Evolutionary conservation across 2,329 filamentous ascomycete species (phyloP), one percentile per base, ranked within the genome.

Genomic region (Neobulgaria alba): DNA sequence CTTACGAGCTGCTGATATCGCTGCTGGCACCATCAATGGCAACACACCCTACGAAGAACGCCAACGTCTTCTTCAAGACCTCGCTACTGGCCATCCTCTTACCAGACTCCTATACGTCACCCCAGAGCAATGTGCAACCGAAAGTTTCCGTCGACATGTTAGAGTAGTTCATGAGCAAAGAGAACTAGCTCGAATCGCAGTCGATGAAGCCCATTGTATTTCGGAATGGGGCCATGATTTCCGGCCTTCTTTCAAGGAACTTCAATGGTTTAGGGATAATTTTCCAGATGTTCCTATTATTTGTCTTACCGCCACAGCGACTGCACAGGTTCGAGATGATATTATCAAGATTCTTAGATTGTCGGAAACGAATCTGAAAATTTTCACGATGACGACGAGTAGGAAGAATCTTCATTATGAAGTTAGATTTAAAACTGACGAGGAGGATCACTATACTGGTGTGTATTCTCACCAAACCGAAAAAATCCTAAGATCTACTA

Each of bases 191-290:
- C 78, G 90, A 10, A 77, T 96, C 48, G 90, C 85, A 35, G 80
- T 96, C 42, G 90, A 96, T 57, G 90, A 96, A 65, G 90, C 90
- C 2, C 90, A 96, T 61, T 96, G 90, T 61, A 94, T 96, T 52
- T 94, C 86, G 17, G 89, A 95, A 78, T 95, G 90, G 90, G 90
- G 90, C 2, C 89, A 96, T 60, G 90, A 96, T 61, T 96, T 96
- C 59, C 82, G 90, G n/a, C 85, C 82, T 26, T 85, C 88, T 42
- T 96, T 95, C 63, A 88, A 92, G 57, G 76, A 82, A 15, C 72
- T 96, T 5, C 81, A 77, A 2, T 95, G 86, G 79, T 92, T 96
- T 67, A 82, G 85, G 52, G 72, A 77, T 36, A 79, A 79, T 4
- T 88, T 92, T 50, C 85, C 88, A 0, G 74, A 84, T 41, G 85